phyloP scores from a whole-genome alignment of 2,329 filamentous ascomycete genomes.

The Ophiocordyceps sinensis region DNA sequence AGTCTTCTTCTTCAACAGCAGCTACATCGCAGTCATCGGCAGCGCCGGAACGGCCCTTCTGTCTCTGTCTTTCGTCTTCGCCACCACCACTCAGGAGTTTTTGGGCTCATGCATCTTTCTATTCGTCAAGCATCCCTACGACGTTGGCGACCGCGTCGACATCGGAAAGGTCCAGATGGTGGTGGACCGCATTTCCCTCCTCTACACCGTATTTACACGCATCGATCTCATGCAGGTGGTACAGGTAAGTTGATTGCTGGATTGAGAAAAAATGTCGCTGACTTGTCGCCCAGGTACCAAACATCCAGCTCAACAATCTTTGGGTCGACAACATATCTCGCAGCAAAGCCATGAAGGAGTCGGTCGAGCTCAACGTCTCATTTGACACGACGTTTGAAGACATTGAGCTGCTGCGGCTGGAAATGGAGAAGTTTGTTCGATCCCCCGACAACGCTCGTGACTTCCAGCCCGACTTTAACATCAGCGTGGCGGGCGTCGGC shows the following conservation, averaged over 20 bases:
- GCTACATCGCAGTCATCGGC: constrained; percentile 70
- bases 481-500: constrained; percentile 65
- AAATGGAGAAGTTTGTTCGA: constrained; percentile 75
- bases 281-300: constrained; percentile 50
- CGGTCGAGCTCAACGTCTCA: constrained; percentile 62
- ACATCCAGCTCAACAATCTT: constrained; percentile 80
- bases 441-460: constrained; percentile 78
- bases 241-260: constrained; percentile 26
- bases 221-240: constrained; percentile 68
- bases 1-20: constrained; percentile 80
- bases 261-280: too few species aligned
- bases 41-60: constrained; percentile 85
- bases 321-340: constrained; percentile 93
- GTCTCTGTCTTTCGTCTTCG: constrained; percentile 93
- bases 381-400: constrained; percentile 86
- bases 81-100: constrained; percentile 82
- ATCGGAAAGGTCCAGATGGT: constrained; percentile 56
- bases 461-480: constrained; percentile 71
- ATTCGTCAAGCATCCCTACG: constrained; percentile 96
- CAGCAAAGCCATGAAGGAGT: constrained; percentile 83
- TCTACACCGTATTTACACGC: constrained; percentile 84
- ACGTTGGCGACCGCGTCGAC: constrained; percentile 89
- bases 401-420: constrained; percentile 66
- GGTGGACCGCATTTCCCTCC: constrained; percentile 85
- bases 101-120: constrained; percentile 98